A percentile compares a stretch with the other conserved stretches of the same genome.
phyloP scores from a whole-genome alignment of 2,329 filamentous ascomycete species.

The Hyphodiscus sp. region DNA sequence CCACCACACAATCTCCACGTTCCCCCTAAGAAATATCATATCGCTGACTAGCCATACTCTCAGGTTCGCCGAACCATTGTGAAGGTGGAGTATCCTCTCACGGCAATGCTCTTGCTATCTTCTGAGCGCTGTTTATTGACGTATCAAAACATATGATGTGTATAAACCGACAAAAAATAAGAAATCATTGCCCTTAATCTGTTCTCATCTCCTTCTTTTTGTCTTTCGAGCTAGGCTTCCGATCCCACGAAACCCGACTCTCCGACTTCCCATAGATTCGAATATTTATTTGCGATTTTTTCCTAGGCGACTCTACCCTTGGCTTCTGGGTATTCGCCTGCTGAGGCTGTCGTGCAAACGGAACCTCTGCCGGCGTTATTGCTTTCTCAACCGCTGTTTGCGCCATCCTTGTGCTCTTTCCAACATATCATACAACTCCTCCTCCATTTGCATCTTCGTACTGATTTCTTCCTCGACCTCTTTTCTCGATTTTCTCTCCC shows the following conservation, averaged over 20 bases:
- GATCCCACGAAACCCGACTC: neutral
- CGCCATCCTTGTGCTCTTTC: neutral
- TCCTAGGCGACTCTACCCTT: neutral
- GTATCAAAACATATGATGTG: neutral
- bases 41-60: too few species aligned
- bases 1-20: too few species aligned
- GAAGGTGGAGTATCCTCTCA: conserved; percentile 44
- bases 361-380: neutral
- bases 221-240: neutral
- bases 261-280: neutral
- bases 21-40: too few species aligned
- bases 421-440: too few species aligned
- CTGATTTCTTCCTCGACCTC: too few species aligned
- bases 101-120: conserved; percentile 42
- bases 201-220: neutral
- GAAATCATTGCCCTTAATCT: neutral
- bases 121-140: conserved; percentile 8
- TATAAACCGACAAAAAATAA: neutral
- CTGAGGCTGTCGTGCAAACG: neutral
- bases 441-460: too few species aligned
- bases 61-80: conserved; percentile 29
- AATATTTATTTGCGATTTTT: neutral
- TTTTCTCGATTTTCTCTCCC: too few species aligned
- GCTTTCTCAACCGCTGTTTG: neutral
- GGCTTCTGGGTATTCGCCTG: neutral